phyloP scores from a whole-genome alignment of 257 asterid genomes.

The Coffea canephora region DNA sequence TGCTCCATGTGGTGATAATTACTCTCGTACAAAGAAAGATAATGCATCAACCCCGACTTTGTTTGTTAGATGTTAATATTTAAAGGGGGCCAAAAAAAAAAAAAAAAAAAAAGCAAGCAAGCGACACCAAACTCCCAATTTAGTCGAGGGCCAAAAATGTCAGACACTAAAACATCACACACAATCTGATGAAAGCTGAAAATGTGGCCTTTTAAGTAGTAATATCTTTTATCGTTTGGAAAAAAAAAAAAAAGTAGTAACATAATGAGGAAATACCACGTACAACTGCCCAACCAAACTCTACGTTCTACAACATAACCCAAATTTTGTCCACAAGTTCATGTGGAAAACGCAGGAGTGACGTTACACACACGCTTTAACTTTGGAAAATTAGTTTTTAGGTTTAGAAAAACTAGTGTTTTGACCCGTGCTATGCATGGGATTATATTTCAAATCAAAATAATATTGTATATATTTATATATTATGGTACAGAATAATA shows the following conservation, averaged over 20 bases:
- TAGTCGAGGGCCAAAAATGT: not conserved
- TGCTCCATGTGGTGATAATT: not conserved
- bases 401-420: too few species aligned
- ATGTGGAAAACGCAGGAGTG: not conserved
- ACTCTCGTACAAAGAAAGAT: too few species aligned
- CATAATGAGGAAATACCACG: not conserved
- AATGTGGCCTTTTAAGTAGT: not conserved
- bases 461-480: too few species aligned
- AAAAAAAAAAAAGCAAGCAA: not conserved
- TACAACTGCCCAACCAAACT: slow-evolving; percentile 16
- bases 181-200: not conserved
- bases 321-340: not conserved
- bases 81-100: too few species aligned
- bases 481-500: too few species aligned
- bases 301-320: not conserved
- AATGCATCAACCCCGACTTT: too few species aligned
- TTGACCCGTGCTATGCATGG: too few species aligned
- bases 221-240: not conserved
- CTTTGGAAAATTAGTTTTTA: too few species aligned
- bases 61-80: too few species aligned
- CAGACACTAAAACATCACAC: not conserved
- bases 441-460: too few species aligned
- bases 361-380: not conserved
- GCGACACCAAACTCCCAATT: not conserved
- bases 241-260: not conserved